Evolutionary conservation across 352 stramenopile species (phyloP), one percentile per base, ranked within the genome.

Genomic region (Pythium apleroticum): DNA sequence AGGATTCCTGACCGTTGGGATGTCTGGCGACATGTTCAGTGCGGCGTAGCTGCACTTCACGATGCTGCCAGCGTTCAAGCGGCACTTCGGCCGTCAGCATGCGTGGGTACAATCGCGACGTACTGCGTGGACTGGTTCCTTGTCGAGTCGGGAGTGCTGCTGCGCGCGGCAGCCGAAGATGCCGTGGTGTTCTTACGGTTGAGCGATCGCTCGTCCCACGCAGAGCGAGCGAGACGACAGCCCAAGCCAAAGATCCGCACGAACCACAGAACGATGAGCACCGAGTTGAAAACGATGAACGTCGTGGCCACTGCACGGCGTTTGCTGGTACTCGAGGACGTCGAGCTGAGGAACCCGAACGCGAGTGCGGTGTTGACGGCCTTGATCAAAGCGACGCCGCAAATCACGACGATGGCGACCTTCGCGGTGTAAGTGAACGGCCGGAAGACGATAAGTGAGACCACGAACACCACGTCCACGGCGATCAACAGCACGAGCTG

Each of bases 211-310:
- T 33, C 22, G n/a, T 50, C 37, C 55, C 55, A 61, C 3, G 20
- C 20, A 5, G 20, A n/a, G 22, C 56, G 48, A 15, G 4, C 28
- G 49, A 69, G 20, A 8, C 27, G 31, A 19, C 20, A 56, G 9
- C 28, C 25, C 24, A 73, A 31, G 11, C 25, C 37, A 14, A 69
- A 33, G 25, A 63, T 35, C 0, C 66, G 66, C 6, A 66, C 8
- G 31, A 73, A 73, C 66, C 66, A 73, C 27, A 69, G 41, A 1
- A 60, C 30, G 45, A 73, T 53, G 8, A 73, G 37, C 22, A 60
- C 25, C 20, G 66, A 52, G 35, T 73, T 73, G 53, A 73, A 24
- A 3, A 57, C 52, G 45, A 73, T 53, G 43, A 64, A 73, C 15
- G 60, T 60, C 22, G 45, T 52, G 9, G 60, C 66, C 9, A 37